Evolutionary conservation across 2,329 filamentous ascomycete species (phyloP), one percentile per base, ranked within the genome.

Genomic region (Xylariaceae sp.): DNA sequence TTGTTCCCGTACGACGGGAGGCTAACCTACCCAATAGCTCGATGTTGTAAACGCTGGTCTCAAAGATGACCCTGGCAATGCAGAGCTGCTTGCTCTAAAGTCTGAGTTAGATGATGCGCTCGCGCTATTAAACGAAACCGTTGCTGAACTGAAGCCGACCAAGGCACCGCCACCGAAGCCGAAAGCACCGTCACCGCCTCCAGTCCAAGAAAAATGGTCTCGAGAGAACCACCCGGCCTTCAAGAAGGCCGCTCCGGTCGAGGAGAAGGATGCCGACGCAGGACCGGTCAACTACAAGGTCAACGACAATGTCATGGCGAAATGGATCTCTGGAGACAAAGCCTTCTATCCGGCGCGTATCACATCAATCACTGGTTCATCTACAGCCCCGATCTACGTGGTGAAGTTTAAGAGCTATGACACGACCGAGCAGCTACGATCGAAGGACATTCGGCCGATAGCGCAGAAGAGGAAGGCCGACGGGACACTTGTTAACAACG

Each of bases 331-430:
- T 9, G 92, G 91, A 52, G 95, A 99, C 74, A 91, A 90, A 69
- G 84, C 84, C 20, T 97, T 93, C 76, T 98, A 98, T 76, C 89
- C 91, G 44, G 95, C 93, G 42, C 88, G 91, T 68, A 96, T 99
- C 73, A 93, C 91, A 49, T 93, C 90, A 50, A 93, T 97, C 67
- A 97, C 93, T 20, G 95, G 95, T 56, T 96, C 92, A 7, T 88
- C 89, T n/a, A 89, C 87, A 43, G 90, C 91, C 50, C 93, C 93
- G 37, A 90, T 97, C 61, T 99, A 97, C 73, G 89, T 91, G 46
- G 93, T 99, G 73, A 95, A 90, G 66, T 99, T 98, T 81, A 93
- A 96, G 76, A 90, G 86, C 68, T 98, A 98, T 76, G 85, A 88
- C 61, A 91, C 84, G 20, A 91, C 89, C 44, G 92, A 96, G 74